Conservation (phyloP, 768 basidiomycete species). For the Pisolithus marmoratus region DNA sequence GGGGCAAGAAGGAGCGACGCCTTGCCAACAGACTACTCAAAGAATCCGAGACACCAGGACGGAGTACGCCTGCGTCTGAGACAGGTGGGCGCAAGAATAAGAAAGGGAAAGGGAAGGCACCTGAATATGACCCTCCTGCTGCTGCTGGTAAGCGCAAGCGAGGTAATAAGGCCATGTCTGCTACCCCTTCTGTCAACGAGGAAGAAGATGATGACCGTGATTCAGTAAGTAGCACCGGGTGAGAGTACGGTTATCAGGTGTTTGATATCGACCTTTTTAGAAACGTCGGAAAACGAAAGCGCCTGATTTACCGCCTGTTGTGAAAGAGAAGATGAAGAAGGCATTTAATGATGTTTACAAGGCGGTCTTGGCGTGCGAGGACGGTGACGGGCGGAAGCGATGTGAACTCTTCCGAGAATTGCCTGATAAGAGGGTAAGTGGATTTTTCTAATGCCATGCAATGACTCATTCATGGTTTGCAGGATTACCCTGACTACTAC, state of each 20-base stretch:
- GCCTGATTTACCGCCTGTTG: conserved; percentile 48
- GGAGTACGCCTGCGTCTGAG: conserved; percentile 62
- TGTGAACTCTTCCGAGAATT: conserved; percentile 85
- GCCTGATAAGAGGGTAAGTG: conserved; percentile 67
- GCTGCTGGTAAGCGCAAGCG: conserved; percentile 69
- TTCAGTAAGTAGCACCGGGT: conserved; percentile 37
- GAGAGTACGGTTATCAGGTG: neutral
- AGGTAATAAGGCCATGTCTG: conserved; percentile 63
- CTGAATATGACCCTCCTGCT: conserved; percentile 41
- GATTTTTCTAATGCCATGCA: conserved; percentile 3
- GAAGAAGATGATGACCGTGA: conserved; percentile 80
- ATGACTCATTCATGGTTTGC: conserved; percentile 5
- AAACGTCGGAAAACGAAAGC: conserved; percentile 82
- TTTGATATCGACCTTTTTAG: no score
- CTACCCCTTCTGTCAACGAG: conserved; percentile 65
- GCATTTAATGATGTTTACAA: conserved; percentile 71
- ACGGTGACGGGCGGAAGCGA: conserved; percentile 69
- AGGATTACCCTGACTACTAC: conserved; percentile 94
- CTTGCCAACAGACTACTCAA: conserved; percentile 51
- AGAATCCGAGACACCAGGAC: conserved; percentile 54
- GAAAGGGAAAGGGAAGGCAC: conserved; percentile 53
- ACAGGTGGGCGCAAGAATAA: conserved; percentile 46
- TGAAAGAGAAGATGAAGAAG: conserved; percentile 79
- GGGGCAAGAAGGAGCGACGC: conserved; percentile 62
- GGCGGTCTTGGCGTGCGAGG: conserved; percentile 67